Conservation (phyloP, 2,329 filamentous ascomycete species). For the Neurospora sp. region DNA sequence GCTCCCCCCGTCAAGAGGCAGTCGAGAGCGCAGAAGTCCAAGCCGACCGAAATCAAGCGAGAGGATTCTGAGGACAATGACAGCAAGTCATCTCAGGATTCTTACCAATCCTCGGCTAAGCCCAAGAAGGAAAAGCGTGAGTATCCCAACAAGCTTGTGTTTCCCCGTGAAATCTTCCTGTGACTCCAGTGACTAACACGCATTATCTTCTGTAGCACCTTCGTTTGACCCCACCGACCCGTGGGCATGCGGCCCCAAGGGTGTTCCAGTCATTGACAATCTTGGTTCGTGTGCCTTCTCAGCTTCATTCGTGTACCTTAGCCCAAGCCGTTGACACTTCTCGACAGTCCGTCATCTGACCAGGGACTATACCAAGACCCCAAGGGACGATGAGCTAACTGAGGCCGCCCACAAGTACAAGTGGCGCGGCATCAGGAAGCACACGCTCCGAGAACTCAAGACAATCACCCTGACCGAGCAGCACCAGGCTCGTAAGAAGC, state of each 20-base stretch:
- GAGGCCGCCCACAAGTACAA: background rate
- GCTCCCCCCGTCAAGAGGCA: too few relatives aligned
- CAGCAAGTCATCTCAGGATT: too few relatives aligned
- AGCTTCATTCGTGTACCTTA: background rate
- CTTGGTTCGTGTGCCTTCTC: background rate
- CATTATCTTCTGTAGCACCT: background rate
- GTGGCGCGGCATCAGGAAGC: background rate
- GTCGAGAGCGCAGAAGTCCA: too few relatives aligned
- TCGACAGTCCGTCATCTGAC: background rate
- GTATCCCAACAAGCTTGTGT: background rate
- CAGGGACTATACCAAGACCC: background rate
- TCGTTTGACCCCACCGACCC: background rate
- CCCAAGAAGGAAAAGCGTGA: background rate
- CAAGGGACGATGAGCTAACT: background rate
- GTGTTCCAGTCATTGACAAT: background rate
- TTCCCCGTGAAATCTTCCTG: background rate
- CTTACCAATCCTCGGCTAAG: too few relatives aligned
- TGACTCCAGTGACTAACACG: background rate
- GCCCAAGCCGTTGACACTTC: background rate
- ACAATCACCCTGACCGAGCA: too few relatives aligned
- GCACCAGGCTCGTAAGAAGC: too few relatives aligned
- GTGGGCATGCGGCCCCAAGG: background rate
- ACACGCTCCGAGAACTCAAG: too few relatives aligned
- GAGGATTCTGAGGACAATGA: too few relatives aligned
- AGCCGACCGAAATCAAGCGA: too few relatives aligned